These are phyloP conservation scores for Isabelozyma heimii DNA, from an alignment of 805 yeast genomes.

Conservation along the genomic window DNA sequence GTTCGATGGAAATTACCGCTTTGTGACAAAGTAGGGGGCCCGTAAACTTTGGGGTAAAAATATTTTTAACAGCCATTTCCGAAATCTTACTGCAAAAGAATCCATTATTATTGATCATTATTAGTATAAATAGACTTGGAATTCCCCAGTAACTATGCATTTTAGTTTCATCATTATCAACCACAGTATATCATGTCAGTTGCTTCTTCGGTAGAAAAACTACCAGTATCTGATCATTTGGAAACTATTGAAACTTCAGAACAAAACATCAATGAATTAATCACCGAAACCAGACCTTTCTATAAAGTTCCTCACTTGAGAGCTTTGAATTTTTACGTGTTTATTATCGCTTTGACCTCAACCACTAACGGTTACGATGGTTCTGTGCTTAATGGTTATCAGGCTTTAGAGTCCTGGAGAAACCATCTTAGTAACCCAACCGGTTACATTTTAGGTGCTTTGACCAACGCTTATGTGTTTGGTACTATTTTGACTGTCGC, in stretches of 20 bases:
- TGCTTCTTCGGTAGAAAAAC: not conserved
- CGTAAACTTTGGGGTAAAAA: not conserved
- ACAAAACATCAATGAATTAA: conserved; percentile 12
- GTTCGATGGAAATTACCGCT: too few relatives aligned
- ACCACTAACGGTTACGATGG: conserved; percentile 50
- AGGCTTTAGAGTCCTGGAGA: conserved; percentile 42
- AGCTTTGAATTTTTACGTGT: conserved; percentile 33
- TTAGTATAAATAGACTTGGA: not conserved
- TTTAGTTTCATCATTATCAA: not conserved
- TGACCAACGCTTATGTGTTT: conserved; percentile 40
- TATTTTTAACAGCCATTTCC: not conserved
- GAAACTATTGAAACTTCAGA: not conserved
- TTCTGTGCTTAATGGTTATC: conserved; percentile 50
- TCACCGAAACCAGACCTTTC: conserved; percentile 22
- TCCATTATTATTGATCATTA: too few relatives aligned
- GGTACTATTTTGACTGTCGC: conserved; percentile 35
- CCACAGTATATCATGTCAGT: not conserved
- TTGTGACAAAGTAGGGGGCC: not conserved
- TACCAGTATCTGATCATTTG: not conserved
- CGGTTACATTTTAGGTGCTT: conserved; percentile 40
- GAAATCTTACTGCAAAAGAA: too few relatives aligned
- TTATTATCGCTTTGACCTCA: conserved; percentile 44
- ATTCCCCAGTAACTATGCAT: not conserved
- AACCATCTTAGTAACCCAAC: conserved; percentile 35
- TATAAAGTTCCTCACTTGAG: conserved; percentile 36